Evolutionary conservation across 192 early-diverging fungal species (phyloP).

Genomic region (Allomyces macrogynus): DNA sequence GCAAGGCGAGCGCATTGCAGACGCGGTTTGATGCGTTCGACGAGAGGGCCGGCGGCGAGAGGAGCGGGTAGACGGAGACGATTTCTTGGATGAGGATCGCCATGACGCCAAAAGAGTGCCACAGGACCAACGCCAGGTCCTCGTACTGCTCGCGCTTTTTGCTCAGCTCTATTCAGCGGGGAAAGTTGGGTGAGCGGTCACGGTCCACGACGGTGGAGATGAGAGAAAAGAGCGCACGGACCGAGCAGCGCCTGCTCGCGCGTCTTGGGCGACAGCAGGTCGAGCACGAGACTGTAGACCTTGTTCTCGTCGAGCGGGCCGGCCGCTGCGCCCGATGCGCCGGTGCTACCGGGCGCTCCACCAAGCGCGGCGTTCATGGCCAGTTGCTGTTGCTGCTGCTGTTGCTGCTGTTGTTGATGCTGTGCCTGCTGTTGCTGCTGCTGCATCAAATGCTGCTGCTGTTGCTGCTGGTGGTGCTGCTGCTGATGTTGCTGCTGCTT

Average conservation of each 20-base stretch:
- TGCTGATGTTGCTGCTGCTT: conserved; percentile 9
- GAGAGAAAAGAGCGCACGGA: background rate
- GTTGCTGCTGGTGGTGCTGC: conserved; percentile 10
- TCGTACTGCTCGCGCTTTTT: conserved; percentile 89
- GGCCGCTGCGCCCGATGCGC: background rate
- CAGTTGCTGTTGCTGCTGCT: conserved; percentile 17
- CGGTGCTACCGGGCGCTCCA: background rate
- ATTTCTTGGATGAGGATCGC: conserved; percentile 89
- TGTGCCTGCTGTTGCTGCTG: conserved; percentile 13
- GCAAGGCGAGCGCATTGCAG: conserved; percentile 82
- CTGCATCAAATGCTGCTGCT: conserved; percentile 6
- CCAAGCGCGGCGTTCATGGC: conserved; percentile 1
- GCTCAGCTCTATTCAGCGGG: conserved; percentile 66
- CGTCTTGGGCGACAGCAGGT: conserved; percentile 49
- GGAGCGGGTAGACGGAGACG: conserved; percentile 76
- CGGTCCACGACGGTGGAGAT: background rate
- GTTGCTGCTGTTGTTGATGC: conserved; percentile 16
- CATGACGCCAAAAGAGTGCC: conserved; percentile 96
- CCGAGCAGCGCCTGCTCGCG: conserved; percentile 72
- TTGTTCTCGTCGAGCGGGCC: conserved; percentile 51
- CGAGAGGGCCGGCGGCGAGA: conserved; percentile 69
- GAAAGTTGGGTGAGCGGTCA: background rate
- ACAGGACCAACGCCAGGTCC: conserved; percentile 85
- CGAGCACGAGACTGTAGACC: conserved; percentile 69
- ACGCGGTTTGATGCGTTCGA: conserved; percentile 81